Evolutionary conservation across 1,284 basidiomycete species (phyloP).

Genomic region (Trametes polyzona): DNA sequence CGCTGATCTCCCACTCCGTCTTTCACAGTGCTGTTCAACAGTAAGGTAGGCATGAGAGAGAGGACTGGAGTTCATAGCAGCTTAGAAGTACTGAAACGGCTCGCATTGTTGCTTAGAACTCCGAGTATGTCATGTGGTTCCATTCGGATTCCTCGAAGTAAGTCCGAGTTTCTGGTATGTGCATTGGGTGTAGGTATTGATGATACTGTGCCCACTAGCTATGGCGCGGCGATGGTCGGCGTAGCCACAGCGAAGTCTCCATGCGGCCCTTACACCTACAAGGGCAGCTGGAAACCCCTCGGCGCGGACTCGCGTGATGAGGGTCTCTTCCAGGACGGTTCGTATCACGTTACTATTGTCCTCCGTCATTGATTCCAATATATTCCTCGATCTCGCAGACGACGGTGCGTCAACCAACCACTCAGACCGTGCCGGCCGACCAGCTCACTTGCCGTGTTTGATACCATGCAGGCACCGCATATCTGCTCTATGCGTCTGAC

Average conservation of each 20-base stretch:
- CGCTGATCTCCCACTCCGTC: not conserved
- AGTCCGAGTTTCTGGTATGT: slow-evolving; percentile 25
- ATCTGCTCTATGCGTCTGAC: slow-evolving; percentile 67
- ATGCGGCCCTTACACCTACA: slow-evolving; percentile 63
- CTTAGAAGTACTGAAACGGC: not conserved
- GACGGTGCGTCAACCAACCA: slow-evolving; percentile 17
- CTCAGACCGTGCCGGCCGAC: not conserved
- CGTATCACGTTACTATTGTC: slow-evolving; percentile 1
- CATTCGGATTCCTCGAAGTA: slow-evolving; percentile 66
- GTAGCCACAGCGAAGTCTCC: slow-evolving; percentile 62
- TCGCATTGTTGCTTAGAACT: slow-evolving; percentile 43
- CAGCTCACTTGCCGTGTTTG: slow-evolving; percentile 17
- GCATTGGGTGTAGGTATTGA: not conserved
- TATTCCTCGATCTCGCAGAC: slow-evolving; percentile 7
- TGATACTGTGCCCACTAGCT: slow-evolving; percentile 41
- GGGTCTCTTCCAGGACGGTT: slow-evolving; percentile 62
- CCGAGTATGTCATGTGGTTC: slow-evolving; percentile 75
- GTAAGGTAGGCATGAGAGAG: slow-evolving; percentile 46
- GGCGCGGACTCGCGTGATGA: slow-evolving; percentile 64
- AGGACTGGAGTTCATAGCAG: no score
- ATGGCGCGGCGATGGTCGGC: slow-evolving; percentile 64
- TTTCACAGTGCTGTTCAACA: slow-evolving; percentile 57
- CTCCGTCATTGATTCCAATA: not conserved
- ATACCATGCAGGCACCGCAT: slow-evolving; percentile 41
- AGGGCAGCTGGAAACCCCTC: slow-evolving; percentile 58